These are phyloP conservation scores for Bacterosira constricta DNA, from an alignment of 108 stramenopile species.

Conservation along the genomic window DNA sequence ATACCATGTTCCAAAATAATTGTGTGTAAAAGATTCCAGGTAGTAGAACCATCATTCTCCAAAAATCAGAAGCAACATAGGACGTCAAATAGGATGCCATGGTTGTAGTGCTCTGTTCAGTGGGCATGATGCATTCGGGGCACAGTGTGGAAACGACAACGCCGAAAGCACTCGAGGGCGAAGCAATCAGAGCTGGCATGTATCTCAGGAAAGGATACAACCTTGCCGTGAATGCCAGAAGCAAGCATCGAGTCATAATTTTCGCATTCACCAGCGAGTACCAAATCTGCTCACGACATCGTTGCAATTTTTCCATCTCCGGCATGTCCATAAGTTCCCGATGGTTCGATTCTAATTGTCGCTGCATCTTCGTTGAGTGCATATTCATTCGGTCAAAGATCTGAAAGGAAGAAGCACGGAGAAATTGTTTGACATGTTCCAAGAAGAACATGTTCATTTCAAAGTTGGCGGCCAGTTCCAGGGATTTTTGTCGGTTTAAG, in stretches of 20 bases:
- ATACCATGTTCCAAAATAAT: background rate
- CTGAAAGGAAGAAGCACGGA: background rate
- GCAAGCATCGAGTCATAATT: conserved; percentile 15
- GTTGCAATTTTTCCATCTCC: background rate
- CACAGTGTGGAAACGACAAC: conserved; percentile 10
- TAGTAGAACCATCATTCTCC: background rate
- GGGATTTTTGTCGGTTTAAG: conserved; percentile 19
- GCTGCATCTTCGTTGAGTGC: background rate
- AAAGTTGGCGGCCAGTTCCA: conserved; percentile 26
- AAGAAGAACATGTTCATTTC: conserved; percentile 30
- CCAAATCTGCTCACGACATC: background rate
- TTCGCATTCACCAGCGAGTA: conserved; percentile 1
- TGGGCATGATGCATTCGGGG: conserved; percentile 4
- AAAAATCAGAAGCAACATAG: conserved; percentile 8
- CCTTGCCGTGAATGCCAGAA: background rate
- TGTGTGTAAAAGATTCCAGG: background rate
- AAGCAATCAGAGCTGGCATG: background rate
- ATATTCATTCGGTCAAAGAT: conserved; percentile 1
- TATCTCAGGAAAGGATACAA: background rate
- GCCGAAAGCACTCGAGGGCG: background rate
- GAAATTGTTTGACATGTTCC: conserved; percentile 7
- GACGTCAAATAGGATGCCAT: background rate
- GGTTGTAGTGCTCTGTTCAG: background rate
- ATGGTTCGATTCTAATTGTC: conserved; percentile 20
- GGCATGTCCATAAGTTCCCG: conserved; percentile 7